Evolutionary conservation across 2,329 filamentous ascomycete species (phyloP).

Genomic region (Aspergillus tamarii): DNA sequence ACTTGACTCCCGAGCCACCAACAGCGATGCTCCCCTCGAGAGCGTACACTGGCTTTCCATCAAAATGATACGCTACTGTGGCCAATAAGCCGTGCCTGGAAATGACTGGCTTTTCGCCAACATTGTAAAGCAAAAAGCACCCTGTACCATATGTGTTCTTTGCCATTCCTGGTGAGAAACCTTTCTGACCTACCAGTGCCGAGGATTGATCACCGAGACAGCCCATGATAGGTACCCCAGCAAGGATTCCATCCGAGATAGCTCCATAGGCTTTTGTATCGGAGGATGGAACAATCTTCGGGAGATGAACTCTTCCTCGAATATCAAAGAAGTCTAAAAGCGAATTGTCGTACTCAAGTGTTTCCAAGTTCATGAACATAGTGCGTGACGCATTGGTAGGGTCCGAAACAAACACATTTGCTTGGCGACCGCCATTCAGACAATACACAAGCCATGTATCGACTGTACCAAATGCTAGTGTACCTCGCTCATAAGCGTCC

Average conservation of each 20-base stretch:
- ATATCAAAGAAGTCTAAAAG: slow-evolving; percentile 80
- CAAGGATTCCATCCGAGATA: slow-evolving; percentile 65
- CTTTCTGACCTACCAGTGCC: slow-evolving; percentile 81
- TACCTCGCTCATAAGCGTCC: slow-evolving; percentile 72
- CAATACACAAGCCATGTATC: slow-evolving; percentile 86
- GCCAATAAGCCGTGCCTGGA: slow-evolving; percentile 80
- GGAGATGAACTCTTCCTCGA: slow-evolving; percentile 72
- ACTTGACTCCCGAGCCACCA: slow-evolving; percentile 78
- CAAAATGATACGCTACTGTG: slow-evolving; percentile 83
- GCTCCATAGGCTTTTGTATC: slow-evolving; percentile 71
- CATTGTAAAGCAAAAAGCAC: slow-evolving; percentile 87
- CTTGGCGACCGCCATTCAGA: slow-evolving; percentile 69
- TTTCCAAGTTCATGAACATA: slow-evolving; percentile 89
- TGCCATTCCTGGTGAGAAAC: slow-evolving; percentile 77
- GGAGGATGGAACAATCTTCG: slow-evolving; percentile 79
- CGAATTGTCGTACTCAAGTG: slow-evolving; percentile 74
- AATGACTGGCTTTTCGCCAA: slow-evolving; percentile 80
- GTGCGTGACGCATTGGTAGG: slow-evolving; percentile 85
- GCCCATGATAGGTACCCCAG: slow-evolving; percentile 72
- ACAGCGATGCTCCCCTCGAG: slow-evolving; percentile 84
- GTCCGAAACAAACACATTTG: slow-evolving; percentile 78
- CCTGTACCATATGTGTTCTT: slow-evolving; percentile 93
- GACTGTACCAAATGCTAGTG: slow-evolving; percentile 81
- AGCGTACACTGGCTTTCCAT: slow-evolving; percentile 72
- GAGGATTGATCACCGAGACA: slow-evolving; percentile 86